Percentiles rank a stretch among this genome's conserved stretches.
These are phyloP conservation scores for Eucalyptus polybractea DNA, from an alignment of 345 rosid species.

Conservation along the genomic window DNA sequence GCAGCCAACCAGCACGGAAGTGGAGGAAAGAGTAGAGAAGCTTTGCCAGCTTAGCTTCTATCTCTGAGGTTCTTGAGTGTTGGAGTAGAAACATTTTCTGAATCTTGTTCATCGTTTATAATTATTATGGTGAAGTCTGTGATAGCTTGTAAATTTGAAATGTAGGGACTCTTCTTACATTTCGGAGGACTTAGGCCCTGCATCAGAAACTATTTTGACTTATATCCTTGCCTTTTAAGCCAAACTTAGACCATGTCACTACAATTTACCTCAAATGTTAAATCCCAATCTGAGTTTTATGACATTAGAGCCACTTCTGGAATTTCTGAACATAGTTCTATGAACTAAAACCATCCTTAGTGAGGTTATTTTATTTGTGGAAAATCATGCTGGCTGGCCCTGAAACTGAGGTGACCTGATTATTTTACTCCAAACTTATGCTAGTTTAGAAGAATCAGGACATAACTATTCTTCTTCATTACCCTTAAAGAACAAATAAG, in stretches of 20 bases:
- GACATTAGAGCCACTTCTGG: background rate
- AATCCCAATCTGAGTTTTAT: background rate
- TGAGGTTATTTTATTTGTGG: background rate
- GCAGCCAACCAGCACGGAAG: background rate
- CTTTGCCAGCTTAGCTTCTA: background rate
- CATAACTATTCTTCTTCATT: background rate
- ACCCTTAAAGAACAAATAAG: background rate
- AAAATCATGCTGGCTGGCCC: background rate
- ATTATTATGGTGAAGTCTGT: background rate
- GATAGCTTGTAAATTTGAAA: background rate
- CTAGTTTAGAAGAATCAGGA: background rate
- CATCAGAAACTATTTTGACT: background rate
- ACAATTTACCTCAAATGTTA: rapidly evolving
- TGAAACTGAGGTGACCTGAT: background rate
- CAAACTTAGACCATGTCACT: background rate
- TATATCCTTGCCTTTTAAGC: background rate
- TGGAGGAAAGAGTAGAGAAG: background rate
- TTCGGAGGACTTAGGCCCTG: background rate
- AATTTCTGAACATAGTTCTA: background rate
- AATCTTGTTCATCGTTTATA: background rate
- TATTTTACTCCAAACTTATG: background rate
- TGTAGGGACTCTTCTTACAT: background rate
- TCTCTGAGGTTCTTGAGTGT: background rate
- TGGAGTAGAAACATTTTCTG: background rate
- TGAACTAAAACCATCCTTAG: background rate